Conservation (phyloP, 192 early-diverging fungal species). For the Backusella sp. region DNA sequence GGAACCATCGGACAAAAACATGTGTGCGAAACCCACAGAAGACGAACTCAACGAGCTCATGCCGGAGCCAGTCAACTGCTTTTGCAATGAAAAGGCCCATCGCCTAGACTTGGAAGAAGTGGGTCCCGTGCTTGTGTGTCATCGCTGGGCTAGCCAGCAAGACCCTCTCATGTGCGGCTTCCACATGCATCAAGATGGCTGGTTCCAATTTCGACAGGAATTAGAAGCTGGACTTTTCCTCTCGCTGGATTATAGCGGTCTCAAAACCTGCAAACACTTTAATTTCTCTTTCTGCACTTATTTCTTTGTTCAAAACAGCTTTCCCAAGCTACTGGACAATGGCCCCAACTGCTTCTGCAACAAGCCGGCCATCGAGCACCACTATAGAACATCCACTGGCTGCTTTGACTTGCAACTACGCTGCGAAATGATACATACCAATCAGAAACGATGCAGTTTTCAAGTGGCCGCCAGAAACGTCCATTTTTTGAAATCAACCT, state of each 20-base stretch:
- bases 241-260: not conserved
- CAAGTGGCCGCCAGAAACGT: not conserved
- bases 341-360: conserved; percentile 20
- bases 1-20: not conserved
- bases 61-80: not conserved
- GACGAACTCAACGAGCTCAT: not conserved
- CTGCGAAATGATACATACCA: not conserved
- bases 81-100: not conserved
- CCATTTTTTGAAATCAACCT: not conserved
- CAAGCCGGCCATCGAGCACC: not conserved
- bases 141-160: no score
- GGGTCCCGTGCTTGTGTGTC: not conserved
- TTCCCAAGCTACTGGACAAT: not conserved
- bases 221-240: not conserved
- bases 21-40: not conserved
- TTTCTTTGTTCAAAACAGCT: not conserved
- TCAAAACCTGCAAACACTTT: not conserved
- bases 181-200: conserved; percentile 13
- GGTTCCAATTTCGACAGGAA: conserved; percentile 6
- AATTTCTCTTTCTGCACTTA: conserved; percentile 17
- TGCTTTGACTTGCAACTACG: not conserved
- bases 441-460: not conserved
- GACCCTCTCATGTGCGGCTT: conserved; percentile 12
- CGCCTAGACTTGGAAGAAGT: not conserved
- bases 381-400: not conserved